Percentiles rank a stretch among this genome's conserved stretches.
phyloP scores from a whole-genome alignment of 1,284 basidiomycete species.

The Sporisorium reilianum region DNA sequence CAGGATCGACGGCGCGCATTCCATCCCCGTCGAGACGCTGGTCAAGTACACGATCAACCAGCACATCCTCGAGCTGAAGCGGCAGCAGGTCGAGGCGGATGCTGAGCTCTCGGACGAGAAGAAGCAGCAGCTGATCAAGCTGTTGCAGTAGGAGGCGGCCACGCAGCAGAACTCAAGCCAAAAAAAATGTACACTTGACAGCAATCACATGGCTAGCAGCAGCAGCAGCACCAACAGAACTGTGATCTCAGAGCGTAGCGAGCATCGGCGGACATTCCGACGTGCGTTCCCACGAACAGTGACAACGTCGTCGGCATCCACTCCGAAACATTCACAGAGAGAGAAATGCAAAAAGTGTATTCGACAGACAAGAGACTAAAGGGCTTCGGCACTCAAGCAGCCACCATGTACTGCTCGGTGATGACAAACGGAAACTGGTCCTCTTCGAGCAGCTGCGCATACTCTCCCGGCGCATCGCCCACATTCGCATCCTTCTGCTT shows the following conservation, averaged over 20 bases:
- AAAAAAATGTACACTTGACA: background rate
- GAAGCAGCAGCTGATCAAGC: slow-evolving; percentile 6
- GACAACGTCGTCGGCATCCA: background rate
- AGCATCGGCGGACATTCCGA: background rate
- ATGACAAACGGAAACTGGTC: slow-evolving; percentile 66
- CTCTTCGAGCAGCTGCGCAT: slow-evolving; percentile 63
- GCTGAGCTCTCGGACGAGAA: background rate
- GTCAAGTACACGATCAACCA: slow-evolving; percentile 57
- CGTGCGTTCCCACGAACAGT: background rate
- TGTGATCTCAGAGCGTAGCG: background rate
- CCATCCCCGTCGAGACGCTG: slow-evolving; percentile 36
- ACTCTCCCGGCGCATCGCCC: slow-evolving; percentile 65
- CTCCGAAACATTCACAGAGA: background rate
- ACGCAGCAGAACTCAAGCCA: background rate
- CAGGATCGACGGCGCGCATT: slow-evolving; percentile 56
- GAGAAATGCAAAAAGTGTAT: background rate
- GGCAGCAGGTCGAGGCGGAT: slow-evolving; percentile 28
- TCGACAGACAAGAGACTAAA: background rate
- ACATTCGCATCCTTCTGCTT: slow-evolving; percentile 15
- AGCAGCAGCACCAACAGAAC: background rate
- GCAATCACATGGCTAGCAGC: background rate
- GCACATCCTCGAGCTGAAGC: slow-evolving; percentile 59
- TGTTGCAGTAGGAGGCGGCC: slow-evolving; percentile 1
- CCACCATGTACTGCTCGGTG: slow-evolving; percentile 61
- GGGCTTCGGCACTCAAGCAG: slow-evolving; percentile 14